Conservation (phyloP, 2,329 filamentous ascomycete species). For the Colletotrichum sp. region DNA sequence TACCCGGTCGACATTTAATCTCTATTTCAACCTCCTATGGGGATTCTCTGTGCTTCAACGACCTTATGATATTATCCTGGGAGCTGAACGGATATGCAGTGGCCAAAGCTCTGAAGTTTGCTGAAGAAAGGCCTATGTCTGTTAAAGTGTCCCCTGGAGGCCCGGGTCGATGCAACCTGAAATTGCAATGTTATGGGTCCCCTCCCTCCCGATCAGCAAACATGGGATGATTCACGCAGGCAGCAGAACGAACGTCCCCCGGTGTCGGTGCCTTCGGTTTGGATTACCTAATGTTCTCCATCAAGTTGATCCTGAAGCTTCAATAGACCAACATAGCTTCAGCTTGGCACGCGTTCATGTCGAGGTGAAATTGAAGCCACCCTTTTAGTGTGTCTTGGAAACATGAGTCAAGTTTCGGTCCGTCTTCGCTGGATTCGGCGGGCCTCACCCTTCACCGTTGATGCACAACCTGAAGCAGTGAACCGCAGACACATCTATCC, state of each 20-base stretch:
- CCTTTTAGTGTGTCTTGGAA: background rate
- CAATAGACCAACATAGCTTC: background rate
- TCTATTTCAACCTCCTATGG: accelerated
- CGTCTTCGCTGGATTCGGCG: background rate
- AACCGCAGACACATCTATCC: accelerated
- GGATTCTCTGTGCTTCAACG: background rate
- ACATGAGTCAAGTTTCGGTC: background rate
- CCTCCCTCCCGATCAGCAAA: background rate
- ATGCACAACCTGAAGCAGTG: background rate
- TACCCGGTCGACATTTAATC: background rate
- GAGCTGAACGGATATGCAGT: background rate
- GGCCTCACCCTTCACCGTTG: background rate
- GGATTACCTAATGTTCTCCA: background rate
- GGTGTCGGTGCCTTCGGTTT: background rate
- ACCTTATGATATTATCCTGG: background rate
- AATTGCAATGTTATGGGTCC: background rate
- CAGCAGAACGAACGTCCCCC: background rate
- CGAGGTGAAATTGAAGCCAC: background rate
- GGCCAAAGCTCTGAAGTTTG: background rate
- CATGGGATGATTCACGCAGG: background rate
- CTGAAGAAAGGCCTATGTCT: background rate
- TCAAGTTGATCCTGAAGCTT: background rate
- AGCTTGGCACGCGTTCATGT: background rate
- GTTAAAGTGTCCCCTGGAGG: background rate
- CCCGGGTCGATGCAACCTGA: background rate